Evolutionary conservation across 768 basidiomycete species (phyloP).

Genomic region (Lactarius trivialis): DNA sequence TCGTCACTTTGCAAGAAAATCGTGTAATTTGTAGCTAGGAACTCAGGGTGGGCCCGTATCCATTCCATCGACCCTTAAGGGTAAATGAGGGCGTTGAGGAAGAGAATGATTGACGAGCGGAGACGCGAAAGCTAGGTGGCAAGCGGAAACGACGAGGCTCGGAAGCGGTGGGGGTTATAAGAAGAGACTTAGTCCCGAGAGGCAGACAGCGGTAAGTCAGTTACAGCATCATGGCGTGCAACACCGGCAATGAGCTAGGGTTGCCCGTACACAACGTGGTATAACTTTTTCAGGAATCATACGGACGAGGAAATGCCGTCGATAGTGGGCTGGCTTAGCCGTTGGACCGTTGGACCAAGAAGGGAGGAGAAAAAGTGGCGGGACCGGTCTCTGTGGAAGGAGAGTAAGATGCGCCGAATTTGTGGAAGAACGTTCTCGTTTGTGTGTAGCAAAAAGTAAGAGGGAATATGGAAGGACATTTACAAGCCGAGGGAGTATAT

Average conservation of each 20-base stretch:
- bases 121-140: not conserved
- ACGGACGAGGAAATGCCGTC: constrained; percentile 1
- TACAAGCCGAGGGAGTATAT: not conserved
- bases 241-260: not conserved
- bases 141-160: constrained; percentile 17
- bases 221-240: not conserved
- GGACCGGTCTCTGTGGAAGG: constrained; percentile 6
- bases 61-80: not conserved
- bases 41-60: not conserved
- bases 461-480: not conserved
- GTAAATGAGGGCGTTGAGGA: not conserved
- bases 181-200: not conserved
- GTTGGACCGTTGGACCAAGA: constrained; percentile 12
- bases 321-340: not conserved
- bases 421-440: constrained; percentile 15
- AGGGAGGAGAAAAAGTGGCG: constrained; percentile 2
- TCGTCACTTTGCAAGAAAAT: not conserved
- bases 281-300: not conserved
- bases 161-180: constrained; percentile 14
- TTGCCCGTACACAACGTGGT: not conserved
- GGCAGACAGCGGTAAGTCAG: not conserved
- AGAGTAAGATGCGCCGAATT: constrained; percentile 1
- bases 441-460: not conserved
- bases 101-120: not conserved
- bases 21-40: not conserved